These are phyloP conservation scores for Blastobotrys ciferrii DNA, from an alignment of 1,139 yeast genomes.

Conservation along the genomic window DNA sequence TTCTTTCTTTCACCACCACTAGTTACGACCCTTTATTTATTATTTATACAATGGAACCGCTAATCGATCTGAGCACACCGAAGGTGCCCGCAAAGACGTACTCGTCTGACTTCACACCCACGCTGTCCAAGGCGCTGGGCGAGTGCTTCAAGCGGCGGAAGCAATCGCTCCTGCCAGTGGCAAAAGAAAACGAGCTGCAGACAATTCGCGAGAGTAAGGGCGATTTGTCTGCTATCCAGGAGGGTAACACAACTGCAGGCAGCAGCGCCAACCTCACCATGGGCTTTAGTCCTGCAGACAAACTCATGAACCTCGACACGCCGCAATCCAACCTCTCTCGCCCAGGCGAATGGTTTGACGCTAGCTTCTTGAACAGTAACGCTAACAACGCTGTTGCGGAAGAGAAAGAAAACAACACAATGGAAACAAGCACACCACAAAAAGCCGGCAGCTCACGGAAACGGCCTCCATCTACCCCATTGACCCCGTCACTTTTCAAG, in stretches of 20 bases:
- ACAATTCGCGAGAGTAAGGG: background rate
- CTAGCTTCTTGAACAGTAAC: background rate
- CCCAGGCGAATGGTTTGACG: conserved; percentile 1
- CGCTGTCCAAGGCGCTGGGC: conserved; percentile 25
- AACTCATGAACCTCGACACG: background rate
- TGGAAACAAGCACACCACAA: conserved; percentile 8
- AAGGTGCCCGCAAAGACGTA: conserved; percentile 12
- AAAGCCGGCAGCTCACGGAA: conserved; percentile 13
- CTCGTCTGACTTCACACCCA: conserved; percentile 27
- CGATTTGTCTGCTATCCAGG: background rate
- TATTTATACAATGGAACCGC: conserved; percentile 17
- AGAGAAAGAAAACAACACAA: background rate
- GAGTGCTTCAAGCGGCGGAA: conserved; percentile 26
- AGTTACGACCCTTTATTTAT: background rate
- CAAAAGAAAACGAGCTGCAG: conserved; percentile 2
- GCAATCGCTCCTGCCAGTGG: conserved; percentile 20
- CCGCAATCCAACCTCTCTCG: conserved; percentile 1
- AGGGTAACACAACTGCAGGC: background rate
- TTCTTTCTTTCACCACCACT: background rate
- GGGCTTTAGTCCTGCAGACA: conserved; percentile 7
- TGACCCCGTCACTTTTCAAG: conserved; percentile 22
- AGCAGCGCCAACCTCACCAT: background rate
- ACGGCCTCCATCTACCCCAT: conserved; percentile 23
- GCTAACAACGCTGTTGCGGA: background rate
- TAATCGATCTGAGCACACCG: conserved; percentile 29